Percentiles rank a stretch among this genome's conserved stretches.
Conservation (phyloP, 2,329 filamentous ascomycete species). For the Akanthomyces dipterigenus region DNA sequence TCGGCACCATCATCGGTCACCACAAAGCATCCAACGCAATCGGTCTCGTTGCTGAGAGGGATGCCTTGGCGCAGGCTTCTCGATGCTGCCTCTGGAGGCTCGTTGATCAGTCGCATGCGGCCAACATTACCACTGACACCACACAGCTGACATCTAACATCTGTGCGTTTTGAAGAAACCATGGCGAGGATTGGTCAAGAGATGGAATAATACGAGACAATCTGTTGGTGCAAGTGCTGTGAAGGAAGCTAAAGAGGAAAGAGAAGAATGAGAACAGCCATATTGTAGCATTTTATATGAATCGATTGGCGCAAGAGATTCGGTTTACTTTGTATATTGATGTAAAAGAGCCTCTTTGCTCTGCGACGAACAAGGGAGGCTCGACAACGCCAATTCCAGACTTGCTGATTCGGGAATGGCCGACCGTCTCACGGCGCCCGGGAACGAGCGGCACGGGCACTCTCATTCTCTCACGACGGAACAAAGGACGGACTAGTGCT, state of each 20-base stretch:
- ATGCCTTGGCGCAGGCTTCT: not conserved
- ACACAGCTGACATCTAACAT: constrained; percentile 21
- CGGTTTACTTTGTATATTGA: not conserved
- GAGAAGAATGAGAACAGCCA: not conserved
- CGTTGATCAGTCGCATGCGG: constrained; percentile 17
- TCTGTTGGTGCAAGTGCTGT: not conserved
- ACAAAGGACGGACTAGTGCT: not conserved
- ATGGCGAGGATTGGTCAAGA: not conserved
- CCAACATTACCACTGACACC: constrained; percentile 24
- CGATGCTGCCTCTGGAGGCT: constrained; percentile 18
- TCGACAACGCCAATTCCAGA: not conserved
- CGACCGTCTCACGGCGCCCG: not conserved
- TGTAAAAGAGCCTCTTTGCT: not conserved
- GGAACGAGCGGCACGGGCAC: not conserved
- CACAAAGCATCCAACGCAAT: constrained; percentile 12
- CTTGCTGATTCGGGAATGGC: not conserved
- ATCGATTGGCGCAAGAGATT: not conserved
- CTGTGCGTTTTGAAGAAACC: not conserved
- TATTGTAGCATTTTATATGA: not conserved
- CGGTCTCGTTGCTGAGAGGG: not conserved
- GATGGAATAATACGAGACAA: not conserved
- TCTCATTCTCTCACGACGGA: not conserved
- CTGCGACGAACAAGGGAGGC: too few species aligned
- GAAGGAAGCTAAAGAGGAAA: not conserved
- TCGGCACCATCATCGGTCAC: constrained; percentile 8